Evolutionary conservation across 371 early-diverging fungal genomes (phyloP).

Genomic region (Zopfochytrium polystomum): DNA sequence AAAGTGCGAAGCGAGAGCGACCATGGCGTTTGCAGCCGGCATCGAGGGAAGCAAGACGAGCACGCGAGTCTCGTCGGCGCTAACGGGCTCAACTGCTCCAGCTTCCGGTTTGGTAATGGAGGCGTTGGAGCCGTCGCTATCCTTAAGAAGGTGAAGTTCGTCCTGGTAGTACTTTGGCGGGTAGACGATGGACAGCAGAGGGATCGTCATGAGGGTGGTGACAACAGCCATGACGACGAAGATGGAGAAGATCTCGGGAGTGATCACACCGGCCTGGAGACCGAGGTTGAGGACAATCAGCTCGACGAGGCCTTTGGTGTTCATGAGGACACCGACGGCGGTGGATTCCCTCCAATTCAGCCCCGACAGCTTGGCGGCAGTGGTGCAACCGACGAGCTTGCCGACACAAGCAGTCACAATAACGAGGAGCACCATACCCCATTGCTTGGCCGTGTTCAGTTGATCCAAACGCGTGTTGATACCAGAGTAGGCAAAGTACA

Average conservation of each 20-base stretch:
- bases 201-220: conserved; percentile 75
- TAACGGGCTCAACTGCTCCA: too few species aligned
- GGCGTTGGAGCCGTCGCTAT: too few species aligned
- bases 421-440: conserved; percentile 77
- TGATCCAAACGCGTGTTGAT: conserved; percentile 80
- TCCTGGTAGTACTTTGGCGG: conserved; percentile 27
- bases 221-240: conserved; percentile 86
- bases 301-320: conserved; percentile 93
- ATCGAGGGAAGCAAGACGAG: too few species aligned
- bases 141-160: too few species aligned
- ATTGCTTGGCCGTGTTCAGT: conserved; percentile 69
- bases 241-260: conserved; percentile 75
- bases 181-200: conserved; percentile 41
- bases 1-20: too few species aligned
- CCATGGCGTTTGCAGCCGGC: too few species aligned
- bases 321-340: conserved; percentile 90
- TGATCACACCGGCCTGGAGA: conserved; percentile 77
- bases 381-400: conserved; percentile 80
- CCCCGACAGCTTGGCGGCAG: conserved; percentile 65
- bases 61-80: too few species aligned
- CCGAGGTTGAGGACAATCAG: conserved; percentile 92
- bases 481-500: conserved; percentile 89
- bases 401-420: conserved; percentile 77
- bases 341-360: conserved; percentile 79
- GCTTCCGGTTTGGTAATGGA: too few species aligned